Conservation (phyloP, 805 yeast species). For the Candida oleophila region DNA sequence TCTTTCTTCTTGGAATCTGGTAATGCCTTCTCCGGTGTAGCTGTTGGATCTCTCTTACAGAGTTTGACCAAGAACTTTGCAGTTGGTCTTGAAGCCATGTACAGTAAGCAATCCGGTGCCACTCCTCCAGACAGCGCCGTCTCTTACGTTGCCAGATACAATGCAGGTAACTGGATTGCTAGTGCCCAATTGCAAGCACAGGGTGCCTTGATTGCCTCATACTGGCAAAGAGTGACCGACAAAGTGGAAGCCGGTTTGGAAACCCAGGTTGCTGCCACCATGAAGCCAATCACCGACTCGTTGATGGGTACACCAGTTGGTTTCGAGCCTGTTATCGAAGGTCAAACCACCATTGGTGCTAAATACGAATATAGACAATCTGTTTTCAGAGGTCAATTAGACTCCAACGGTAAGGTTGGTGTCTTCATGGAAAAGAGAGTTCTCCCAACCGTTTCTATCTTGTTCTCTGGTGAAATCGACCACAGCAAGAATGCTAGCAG, state of each 20-base stretch:
- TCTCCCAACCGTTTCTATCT: conserved; percentile 83
- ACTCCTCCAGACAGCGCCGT: conserved; percentile 88
- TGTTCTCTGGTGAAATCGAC: conserved; percentile 91
- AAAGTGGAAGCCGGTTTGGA: conserved; percentile 94
- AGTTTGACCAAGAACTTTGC: conserved; percentile 80
- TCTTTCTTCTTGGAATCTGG: conserved; percentile 62
- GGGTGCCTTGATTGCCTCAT: conserved; percentile 84
- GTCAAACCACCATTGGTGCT: conserved; percentile 91
- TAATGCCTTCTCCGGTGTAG: conserved; percentile 73
- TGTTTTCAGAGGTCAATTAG: conserved; percentile 92
- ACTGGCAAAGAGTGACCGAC: conserved; percentile 91
- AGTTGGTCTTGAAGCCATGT: conserved; percentile 89
- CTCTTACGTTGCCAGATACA: conserved; percentile 87
- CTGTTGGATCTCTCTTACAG: conserved; percentile 88
- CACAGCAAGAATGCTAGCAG: conserved; percentile 69
- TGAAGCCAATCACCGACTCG: conserved; percentile 71
- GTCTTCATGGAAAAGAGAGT: conserved; percentile 92
- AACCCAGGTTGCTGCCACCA: conserved; percentile 74
- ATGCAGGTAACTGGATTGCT: conserved; percentile 86
- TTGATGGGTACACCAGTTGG: conserved; percentile 79
- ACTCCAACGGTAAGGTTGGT: conserved; percentile 85
- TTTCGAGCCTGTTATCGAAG: conserved; percentile 82
- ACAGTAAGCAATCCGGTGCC: conserved; percentile 66
- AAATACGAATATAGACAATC: conserved; percentile 97
- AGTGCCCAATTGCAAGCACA: conserved; percentile 91